phyloP scores from a whole-genome alignment of 331 rosid species.

The Pyracantha coccinea region DNA sequence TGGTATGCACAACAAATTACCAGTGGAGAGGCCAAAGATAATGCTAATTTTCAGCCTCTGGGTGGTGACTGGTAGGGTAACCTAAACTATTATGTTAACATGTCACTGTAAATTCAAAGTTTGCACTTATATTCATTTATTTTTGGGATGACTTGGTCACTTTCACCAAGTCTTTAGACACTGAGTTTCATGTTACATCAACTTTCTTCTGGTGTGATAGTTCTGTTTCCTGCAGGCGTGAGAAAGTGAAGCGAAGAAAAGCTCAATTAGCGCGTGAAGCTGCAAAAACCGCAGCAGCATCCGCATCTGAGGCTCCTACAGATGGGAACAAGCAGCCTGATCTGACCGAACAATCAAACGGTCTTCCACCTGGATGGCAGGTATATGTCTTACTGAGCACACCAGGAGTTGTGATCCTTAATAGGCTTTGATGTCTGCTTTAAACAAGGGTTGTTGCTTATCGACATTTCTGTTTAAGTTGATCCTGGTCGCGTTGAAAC shows the following conservation, averaged over 20 bases:
- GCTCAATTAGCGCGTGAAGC: constrained; percentile 47
- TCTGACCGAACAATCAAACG: constrained; percentile 43
- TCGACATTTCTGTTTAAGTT: neutral
- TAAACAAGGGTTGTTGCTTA: neutral
- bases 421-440: neutral
- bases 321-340: constrained; percentile 49
- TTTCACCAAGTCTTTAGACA: neutral
- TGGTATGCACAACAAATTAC: constrained; percentile 52
- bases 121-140: too few species aligned
- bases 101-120: neutral
- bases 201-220: neutral
- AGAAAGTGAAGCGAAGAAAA: constrained; percentile 77
- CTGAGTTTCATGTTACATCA: neutral
- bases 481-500: neutral
- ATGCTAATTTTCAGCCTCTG: constrained; percentile 55
- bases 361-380: constrained; percentile 89
- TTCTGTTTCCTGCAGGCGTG: constrained; percentile 53
- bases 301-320: constrained; percentile 17
- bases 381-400: constrained; percentile 17
- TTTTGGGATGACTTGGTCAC: neutral
- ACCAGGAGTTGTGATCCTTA: neutral
- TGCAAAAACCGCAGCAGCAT: constrained; percentile 1
- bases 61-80: constrained; percentile 50
- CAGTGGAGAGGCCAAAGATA: constrained; percentile 55
- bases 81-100: neutral